These are phyloP conservation scores for Taphrina wiesneri DNA, from an alignment of 1,139 yeast species.

Conservation along the genomic window DNA sequence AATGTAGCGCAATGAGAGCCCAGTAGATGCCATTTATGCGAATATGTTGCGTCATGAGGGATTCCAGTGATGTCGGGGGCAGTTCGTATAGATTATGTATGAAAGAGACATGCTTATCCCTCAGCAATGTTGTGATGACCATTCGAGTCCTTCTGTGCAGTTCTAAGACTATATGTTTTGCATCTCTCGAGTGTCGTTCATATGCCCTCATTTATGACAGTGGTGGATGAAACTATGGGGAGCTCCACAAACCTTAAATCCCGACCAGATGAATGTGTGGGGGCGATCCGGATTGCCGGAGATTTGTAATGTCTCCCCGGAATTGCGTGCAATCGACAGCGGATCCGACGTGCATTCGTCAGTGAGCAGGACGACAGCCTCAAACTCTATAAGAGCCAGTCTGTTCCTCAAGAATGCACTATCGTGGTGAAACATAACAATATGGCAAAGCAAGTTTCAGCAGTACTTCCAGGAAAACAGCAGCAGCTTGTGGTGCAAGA, in stretches of 20 bases:
- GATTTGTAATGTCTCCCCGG: neutral
- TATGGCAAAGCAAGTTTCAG: neutral
- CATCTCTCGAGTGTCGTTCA: neutral
- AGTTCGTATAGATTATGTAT: constrained; percentile 12
- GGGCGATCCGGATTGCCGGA: neutral
- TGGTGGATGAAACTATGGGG: neutral
- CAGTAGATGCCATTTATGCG: constrained; percentile 91
- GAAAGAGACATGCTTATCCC: constrained; percentile 24
- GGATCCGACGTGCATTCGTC: neutral
- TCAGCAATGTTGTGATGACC: neutral
- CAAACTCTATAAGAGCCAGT: neutral
- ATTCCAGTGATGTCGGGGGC: constrained; percentile 60
- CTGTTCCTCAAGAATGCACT: too few species aligned
- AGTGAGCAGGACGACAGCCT: too few species aligned
- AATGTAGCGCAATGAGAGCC: constrained; percentile 80
- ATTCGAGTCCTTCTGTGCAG: neutral
- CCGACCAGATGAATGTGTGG: neutral
- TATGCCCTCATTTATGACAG: neutral
- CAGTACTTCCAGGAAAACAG: neutral
- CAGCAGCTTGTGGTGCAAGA: constrained; percentile 3
- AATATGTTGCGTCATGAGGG: constrained; percentile 88
- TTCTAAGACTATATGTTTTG: too few species aligned
- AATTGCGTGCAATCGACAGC: neutral
- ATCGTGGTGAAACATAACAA: neutral
- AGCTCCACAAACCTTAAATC: neutral